Evolutionary conservation across 2,329 filamentous ascomycete species (phyloP).

Genomic region (Raffaelea ambrosiae): DNA sequence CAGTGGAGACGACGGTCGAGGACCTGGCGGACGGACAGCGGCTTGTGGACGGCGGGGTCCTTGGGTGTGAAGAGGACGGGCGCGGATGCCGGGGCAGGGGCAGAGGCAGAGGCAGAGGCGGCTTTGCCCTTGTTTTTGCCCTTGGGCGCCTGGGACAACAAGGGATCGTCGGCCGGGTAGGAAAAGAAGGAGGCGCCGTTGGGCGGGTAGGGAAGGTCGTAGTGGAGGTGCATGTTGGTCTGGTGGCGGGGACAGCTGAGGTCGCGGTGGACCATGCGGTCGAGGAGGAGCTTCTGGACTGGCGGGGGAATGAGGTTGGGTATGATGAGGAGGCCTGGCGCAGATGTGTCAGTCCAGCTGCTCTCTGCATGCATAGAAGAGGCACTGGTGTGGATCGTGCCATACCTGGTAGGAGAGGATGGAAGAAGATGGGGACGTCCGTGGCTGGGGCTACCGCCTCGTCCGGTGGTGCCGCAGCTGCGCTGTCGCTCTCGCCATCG

Average conservation of each 20-base stretch:
- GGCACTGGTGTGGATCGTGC: no score
- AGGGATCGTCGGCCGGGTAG: constrained; percentile 29
- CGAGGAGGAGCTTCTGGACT: constrained; percentile 63
- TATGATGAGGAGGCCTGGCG: constrained; percentile 70
- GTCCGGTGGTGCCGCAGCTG: no score
- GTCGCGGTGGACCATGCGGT: constrained; percentile 58
- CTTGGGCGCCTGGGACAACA: no score
- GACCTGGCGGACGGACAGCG: constrained; percentile 60
- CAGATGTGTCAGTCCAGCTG: background rate
- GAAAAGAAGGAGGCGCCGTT: constrained; percentile 43
- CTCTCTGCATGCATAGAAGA: no score
- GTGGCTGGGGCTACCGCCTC: background rate
- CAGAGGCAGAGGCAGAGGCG: constrained; percentile 39
- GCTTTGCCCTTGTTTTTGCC: constrained; percentile 31
- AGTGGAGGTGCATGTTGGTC: constrained; percentile 61
- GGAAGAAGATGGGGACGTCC: constrained; percentile 47
- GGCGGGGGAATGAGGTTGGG: constrained; percentile 63
- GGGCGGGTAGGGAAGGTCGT: constrained; percentile 22
- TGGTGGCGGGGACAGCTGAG: constrained; percentile 63
- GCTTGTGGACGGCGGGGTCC: constrained; percentile 64
- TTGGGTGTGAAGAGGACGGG: constrained; percentile 54
- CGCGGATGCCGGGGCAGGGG: constrained; percentile 25
- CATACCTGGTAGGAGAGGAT: constrained; percentile 61
- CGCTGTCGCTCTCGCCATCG: constrained; percentile 9
- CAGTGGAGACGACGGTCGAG: constrained; percentile 79